phyloP scores from a whole-genome alignment of 768 basidiomycete genomes.

The Leccinum obscurum region DNA sequence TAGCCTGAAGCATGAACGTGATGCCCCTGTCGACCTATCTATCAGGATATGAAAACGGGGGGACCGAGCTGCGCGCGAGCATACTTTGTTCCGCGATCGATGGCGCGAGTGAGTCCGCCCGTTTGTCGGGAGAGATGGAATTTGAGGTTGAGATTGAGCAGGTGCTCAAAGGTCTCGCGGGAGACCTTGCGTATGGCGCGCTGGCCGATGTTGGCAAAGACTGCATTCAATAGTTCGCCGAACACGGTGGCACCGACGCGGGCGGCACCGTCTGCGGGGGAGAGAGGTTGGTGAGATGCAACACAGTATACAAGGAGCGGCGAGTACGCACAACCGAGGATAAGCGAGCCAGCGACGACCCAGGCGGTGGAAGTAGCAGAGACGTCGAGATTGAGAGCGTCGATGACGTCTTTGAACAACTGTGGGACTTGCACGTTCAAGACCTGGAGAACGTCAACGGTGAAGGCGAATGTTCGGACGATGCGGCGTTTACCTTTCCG shows the following conservation, averaged over 20 bases:
- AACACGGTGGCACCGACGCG: slow-evolving; percentile 89
- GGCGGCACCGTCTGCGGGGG: slow-evolving; percentile 76
- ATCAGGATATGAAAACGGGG: background rate
- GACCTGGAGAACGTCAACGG: slow-evolving; percentile 47
- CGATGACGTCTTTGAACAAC: slow-evolving; percentile 90
- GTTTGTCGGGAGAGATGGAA: slow-evolving; percentile 95
- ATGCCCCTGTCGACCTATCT: slow-evolving; percentile 66
- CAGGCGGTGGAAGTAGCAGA: slow-evolving; percentile 77
- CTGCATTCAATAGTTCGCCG: slow-evolving; percentile 89
- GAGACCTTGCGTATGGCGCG: slow-evolving; percentile 93
- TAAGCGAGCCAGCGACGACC: slow-evolving; percentile 86
- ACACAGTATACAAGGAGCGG: background rate
- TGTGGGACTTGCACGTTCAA: slow-evolving; percentile 98
- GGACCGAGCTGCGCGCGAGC: slow-evolving; percentile 15
- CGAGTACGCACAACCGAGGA: slow-evolving; percentile 79
- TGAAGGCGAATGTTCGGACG: slow-evolving; percentile 1
- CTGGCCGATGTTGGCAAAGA: slow-evolving; percentile 96
- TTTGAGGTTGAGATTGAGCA: slow-evolving; percentile 85
- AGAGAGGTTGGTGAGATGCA: slow-evolving; percentile 1
- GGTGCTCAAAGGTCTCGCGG: slow-evolving; percentile 91
- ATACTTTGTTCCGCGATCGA: slow-evolving; percentile 97
- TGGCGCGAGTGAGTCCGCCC: slow-evolving; percentile 92
- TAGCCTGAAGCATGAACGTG: slow-evolving; percentile 89
- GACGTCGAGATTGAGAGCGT: slow-evolving; percentile 83
- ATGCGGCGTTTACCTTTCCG: slow-evolving; percentile 67